phyloP scores from a whole-genome alignment of 139 green algal species.

The Chlamydomonas sp. region DNA sequence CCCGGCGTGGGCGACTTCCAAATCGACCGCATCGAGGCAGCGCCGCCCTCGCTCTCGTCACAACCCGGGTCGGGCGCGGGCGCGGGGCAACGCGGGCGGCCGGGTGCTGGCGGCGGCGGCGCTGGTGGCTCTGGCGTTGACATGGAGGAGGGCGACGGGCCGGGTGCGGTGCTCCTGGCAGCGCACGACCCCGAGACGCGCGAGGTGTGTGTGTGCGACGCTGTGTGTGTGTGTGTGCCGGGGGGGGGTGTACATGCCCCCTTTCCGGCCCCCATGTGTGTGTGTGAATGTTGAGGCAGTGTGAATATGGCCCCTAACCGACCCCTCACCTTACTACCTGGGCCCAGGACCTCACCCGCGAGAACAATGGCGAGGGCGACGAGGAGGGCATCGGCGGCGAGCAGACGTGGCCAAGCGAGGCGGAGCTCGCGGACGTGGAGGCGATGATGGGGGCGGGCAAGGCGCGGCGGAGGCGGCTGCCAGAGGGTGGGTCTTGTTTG shows the following conservation, averaged over 20 bases:
- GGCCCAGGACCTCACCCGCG: too few relatives aligned
- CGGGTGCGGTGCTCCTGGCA: too few relatives aligned
- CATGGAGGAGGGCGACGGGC: not conserved
- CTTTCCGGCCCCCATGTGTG: too few relatives aligned
- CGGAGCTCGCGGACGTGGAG: conserved; percentile 56
- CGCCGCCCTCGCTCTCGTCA: not conserved
- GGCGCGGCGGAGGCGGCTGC: conserved; percentile 23
- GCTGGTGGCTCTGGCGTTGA: not conserved
- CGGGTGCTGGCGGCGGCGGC: not conserved
- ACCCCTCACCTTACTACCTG: too few relatives aligned
- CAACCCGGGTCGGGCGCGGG: not conserved
- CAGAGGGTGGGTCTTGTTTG: conserved; percentile 22
- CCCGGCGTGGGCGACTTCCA: conserved; percentile 70
- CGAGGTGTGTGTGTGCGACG: too few relatives aligned
- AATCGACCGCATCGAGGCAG: conserved; percentile 30
- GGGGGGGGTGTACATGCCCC: too few relatives aligned
- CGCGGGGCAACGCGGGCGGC: conserved; percentile 9
- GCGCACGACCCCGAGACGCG: conserved; percentile 36
- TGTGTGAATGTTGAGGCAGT: too few relatives aligned
- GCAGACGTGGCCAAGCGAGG: conserved; percentile 90
- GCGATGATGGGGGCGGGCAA: conserved; percentile 30
- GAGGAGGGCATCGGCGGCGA: conserved; percentile 39
- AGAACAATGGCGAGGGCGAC: conserved; percentile 54
- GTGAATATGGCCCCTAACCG: too few relatives aligned
- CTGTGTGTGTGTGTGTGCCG: too few relatives aligned